Evolutionary conservation across 768 basidiomycete species (phyloP).

Genomic region (Mycena galericulata): DNA sequence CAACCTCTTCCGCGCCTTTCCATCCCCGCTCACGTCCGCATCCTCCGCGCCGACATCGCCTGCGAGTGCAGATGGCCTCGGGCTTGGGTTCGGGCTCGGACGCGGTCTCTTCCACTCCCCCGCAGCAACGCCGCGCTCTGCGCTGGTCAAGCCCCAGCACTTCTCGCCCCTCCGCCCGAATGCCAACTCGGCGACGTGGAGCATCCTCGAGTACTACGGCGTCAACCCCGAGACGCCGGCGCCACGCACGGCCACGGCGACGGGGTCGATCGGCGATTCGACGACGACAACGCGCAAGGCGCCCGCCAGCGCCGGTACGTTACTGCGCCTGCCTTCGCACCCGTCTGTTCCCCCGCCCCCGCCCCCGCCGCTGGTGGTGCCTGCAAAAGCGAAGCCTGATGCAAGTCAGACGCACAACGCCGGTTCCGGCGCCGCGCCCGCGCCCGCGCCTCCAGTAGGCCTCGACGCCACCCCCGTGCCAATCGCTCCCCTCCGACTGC

Average conservation of each 20-base stretch:
- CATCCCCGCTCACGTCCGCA: neutral
- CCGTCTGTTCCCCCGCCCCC: no score
- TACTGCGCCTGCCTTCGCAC: no score
- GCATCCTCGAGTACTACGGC: constrained; percentile 24
- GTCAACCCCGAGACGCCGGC: constrained; percentile 12
- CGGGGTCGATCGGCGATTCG: no score
- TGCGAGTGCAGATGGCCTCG: no score
- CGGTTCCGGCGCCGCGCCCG: neutral
- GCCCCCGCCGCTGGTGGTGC: no score
- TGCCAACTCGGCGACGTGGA: constrained; percentile 21
- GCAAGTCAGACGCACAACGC: no score
- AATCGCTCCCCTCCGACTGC: neutral
- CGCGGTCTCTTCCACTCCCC: neutral
- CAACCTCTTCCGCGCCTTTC: constrained; percentile 16
- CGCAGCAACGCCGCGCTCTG: neutral
- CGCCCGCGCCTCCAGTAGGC: neutral
- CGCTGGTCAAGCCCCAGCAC: neutral
- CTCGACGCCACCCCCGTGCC: neutral
- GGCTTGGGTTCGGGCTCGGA: no score
- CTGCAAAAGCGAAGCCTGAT: no score
- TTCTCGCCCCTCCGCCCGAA: neutral
- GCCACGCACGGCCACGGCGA: neutral
- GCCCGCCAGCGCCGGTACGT: no score
- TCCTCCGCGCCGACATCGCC: constrained; percentile 5
- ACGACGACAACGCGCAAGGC: no score